phyloP scores from a whole-genome alignment of 2,329 filamentous ascomycete genomes.

The Cercospora berteroae region DNA sequence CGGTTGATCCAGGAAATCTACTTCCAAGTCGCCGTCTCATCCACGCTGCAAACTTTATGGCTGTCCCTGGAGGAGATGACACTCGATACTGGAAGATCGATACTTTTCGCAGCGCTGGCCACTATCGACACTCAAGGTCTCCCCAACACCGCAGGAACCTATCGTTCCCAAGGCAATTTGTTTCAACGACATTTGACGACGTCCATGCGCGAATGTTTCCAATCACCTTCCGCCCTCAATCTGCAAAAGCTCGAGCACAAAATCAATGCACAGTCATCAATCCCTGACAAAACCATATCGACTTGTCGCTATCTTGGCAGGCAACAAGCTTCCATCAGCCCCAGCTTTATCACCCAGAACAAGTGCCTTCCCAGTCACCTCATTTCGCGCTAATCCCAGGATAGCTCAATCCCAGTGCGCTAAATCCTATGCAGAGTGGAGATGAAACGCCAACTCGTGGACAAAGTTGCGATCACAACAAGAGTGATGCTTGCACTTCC shows the following conservation, averaged over 20 bases:
- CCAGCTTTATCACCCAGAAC: neutral
- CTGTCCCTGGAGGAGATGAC: neutral
- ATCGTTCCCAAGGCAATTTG: neutral
- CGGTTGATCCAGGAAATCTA: neutral
- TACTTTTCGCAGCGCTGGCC: neutral
- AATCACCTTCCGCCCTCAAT: neutral
- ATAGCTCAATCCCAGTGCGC: neutral
- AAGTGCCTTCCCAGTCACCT: neutral
- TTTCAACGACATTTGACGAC: neutral
- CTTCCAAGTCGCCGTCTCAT: neutral
- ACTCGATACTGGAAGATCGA: neutral
- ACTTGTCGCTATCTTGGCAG: neutral
- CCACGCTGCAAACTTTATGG: neutral
- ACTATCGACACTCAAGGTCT: neutral
- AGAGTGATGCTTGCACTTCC: neutral
- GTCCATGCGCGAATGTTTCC: neutral
- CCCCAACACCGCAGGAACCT: neutral
- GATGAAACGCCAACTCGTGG: neutral
- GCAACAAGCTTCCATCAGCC: neutral
- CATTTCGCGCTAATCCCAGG: neutral
- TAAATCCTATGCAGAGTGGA: neutral
- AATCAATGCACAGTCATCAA: neutral
- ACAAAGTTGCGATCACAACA: neutral
- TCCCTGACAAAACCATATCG: neutral
- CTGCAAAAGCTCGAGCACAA: neutral